These are phyloP conservation scores for Rhizopus arrhizus DNA, from an alignment of 371 early-diverging fungal species.

Conservation along the genomic window DNA sequence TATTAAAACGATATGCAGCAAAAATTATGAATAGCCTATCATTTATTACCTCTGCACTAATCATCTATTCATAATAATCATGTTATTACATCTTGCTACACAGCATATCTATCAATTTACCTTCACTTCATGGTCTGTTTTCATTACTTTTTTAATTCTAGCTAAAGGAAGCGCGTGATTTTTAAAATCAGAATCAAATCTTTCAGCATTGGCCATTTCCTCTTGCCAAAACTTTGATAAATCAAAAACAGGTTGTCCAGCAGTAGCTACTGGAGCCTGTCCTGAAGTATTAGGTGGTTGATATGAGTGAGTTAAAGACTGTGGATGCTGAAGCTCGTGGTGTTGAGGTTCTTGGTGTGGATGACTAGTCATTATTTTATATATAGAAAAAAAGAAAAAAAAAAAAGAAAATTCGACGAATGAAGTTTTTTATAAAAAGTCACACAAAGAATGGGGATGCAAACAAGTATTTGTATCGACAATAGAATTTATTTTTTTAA, in stretches of 20 bases:
- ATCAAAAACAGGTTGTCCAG: constrained; percentile 52
- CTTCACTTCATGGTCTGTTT: constrained; percentile 98
- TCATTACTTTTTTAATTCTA: constrained; percentile 99
- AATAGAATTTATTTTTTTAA: too few relatives aligned
- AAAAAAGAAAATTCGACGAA: background rate
- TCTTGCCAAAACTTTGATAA: constrained; percentile 53
- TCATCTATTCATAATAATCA: constrained; percentile 29
- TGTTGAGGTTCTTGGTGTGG: background rate
- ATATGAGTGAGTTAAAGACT: background rate
- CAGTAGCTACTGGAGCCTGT: constrained; percentile 13
- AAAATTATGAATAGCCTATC: background rate
- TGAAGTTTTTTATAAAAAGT: background rate
- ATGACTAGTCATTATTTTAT: background rate
- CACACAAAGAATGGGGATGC: background rate
- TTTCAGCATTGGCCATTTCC: constrained; percentile 38
- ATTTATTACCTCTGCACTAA: constrained; percentile 39
- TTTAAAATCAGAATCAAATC: constrained; percentile 79
- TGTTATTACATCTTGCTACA: background rate
- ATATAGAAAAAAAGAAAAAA: too few relatives aligned
- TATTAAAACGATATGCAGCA: constrained; percentile 15
- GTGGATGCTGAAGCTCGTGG: background rate
- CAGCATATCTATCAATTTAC: constrained; percentile 33
- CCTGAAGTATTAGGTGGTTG: background rate
- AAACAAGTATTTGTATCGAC: too few relatives aligned
- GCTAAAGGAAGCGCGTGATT: constrained; percentile 95